phyloP scores from a whole-genome alignment of 2,329 filamentous ascomycete species.

The Beauveria sp. region DNA sequence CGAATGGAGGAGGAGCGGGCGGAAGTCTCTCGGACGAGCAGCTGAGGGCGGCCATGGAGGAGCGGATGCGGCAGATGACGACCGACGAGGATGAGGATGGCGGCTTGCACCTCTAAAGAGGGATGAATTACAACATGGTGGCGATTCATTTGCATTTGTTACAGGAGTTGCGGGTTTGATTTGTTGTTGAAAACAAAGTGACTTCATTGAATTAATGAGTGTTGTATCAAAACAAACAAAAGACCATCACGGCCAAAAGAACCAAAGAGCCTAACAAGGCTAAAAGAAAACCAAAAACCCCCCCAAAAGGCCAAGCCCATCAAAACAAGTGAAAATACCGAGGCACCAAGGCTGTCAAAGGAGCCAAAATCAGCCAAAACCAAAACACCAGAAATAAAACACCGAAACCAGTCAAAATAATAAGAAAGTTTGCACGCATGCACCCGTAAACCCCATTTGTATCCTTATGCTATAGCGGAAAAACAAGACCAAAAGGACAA shows the following conservation, averaged over 20 bases:
- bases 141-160: no score
- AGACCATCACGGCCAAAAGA: no score
- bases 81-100: conserved; percentile 41
- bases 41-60: conserved; percentile 46
- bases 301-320: no score
- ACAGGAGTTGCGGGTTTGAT: no score
- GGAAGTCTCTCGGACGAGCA: conserved; percentile 52
- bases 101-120: conserved; percentile 50
- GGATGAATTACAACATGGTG: no score
- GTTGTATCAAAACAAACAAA: no score
- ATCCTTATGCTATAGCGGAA: background rate
- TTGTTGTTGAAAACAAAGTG: no score
- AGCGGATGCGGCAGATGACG: conserved; percentile 40
- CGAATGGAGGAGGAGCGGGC: conserved; percentile 20
- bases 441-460: background rate
- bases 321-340: no score
- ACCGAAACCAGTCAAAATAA: background rate
- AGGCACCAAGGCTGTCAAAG: no score
- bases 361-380: background rate
- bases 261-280: no score
- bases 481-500: background rate
- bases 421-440: background rate
- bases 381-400: background rate
- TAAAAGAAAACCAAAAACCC: no score
- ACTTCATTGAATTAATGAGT: no score